Base-by-base conservation (phyloP, 768 basidiomycete species). In the Phanerochaete carnosa region DNA sequence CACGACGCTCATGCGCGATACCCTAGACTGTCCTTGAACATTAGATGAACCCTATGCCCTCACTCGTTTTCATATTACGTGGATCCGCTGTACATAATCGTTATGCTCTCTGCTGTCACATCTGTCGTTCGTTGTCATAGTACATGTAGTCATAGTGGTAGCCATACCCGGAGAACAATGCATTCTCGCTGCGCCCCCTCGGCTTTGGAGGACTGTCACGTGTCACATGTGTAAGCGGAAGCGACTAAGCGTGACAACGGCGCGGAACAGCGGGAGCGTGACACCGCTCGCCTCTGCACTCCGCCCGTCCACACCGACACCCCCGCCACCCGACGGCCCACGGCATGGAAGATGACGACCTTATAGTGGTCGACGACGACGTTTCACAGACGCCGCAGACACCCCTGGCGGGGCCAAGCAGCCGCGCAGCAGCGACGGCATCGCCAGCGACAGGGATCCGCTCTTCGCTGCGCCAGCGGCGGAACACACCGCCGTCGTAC, bases 321-420 rank as follows among this genome's bases (percentile, higher is more conserved):
- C 30, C 28, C 53, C 53, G 6, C 29, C 49, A 25, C 29, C 25
- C 49, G 6, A 3, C 49, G 28, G 49, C 26, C 7, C 29, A 26
- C 33, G 25, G 29, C 49, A 52, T 61, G 39, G 67, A 65, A 45
- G 68, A 71, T 39, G 68, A 71, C 53, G 66, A 67, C 58, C 45
- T 69, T 23, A 69, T 68, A 25, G 65, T 71, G 16, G 70, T 71
- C 4, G 70, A 69, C 59, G 70, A 71, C 61, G 56, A 68, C 45
- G 66, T 60, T 28, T 28, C 55, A 16, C 58, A 60, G 30, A 15
- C 58, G 25, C 50, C 52, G 45, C 32, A 52, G 29, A 54, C 54
- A 58, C 52, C 57, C 1, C 29, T n/a, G 15, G 28, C 56, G 55
- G 52, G 59, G 59, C 60, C 51, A 37, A 50, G 58, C 62, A 62